A percentile compares a stretch with the other conserved stretches of the same genome.
Evolutionary conservation across 805 yeast genomes (phyloP).

Genomic region (Cyberlindnera meyerae): DNA sequence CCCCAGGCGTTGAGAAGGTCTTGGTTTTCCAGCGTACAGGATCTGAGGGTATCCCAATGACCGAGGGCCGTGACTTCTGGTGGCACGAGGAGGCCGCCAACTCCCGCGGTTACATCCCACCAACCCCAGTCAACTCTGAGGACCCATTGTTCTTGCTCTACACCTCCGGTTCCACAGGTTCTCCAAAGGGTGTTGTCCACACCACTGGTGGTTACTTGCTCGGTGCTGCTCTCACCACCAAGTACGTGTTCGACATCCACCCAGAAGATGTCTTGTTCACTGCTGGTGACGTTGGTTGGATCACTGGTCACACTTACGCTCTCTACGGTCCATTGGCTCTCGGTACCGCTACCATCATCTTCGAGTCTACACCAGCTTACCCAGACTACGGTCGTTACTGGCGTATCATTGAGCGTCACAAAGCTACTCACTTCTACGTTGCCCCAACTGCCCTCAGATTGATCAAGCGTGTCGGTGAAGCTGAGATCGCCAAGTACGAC

Average conservation of each 20-base stretch:
- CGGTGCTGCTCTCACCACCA: constrained; percentile 69
- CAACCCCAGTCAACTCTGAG: constrained; percentile 71
- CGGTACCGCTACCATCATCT: constrained; percentile 76
- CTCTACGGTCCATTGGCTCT: constrained; percentile 73
- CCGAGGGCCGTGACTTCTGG: constrained; percentile 52
- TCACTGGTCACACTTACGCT: constrained; percentile 82
- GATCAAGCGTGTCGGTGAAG: constrained; percentile 69
- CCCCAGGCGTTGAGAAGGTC: constrained; percentile 60
- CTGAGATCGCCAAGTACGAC: constrained; percentile 55
- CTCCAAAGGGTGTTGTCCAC: constrained; percentile 84
- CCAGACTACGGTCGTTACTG: constrained; percentile 78
- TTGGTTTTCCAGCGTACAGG: constrained; percentile 74
- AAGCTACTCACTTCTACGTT: constrained; percentile 74
- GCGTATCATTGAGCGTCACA: constrained; percentile 68
- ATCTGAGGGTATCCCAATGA: constrained; percentile 8
- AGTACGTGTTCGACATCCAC: constrained; percentile 73
- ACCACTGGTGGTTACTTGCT: constrained; percentile 75
- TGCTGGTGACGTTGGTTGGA: constrained; percentile 92
- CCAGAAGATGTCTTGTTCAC: constrained; percentile 72
- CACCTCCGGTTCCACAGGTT: constrained; percentile 85
- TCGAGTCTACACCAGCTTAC: constrained; percentile 85
- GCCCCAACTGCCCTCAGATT: constrained; percentile 82
- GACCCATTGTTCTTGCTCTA: constrained; percentile 77
- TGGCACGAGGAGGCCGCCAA: constrained; percentile 70
- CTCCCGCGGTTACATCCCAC: constrained; percentile 66